These are phyloP conservation scores for Thalassiosira ordinaria DNA, from an alignment of 352 stramenopile genomes.

Conservation along the genomic window DNA sequence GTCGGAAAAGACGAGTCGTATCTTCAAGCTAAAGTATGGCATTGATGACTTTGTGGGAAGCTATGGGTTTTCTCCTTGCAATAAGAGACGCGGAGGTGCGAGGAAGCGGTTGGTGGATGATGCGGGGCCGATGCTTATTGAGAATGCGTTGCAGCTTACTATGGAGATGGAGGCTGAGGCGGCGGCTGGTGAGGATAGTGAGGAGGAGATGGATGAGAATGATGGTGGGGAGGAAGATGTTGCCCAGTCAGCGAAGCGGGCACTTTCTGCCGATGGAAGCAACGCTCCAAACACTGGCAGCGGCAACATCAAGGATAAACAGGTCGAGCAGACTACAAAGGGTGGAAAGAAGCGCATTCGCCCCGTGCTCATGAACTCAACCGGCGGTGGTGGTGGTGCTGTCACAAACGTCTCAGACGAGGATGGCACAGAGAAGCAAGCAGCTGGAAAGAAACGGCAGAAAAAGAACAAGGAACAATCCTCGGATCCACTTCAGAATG, in stretches of 20 bases:
- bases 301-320: slow-evolving; percentile 32
- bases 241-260: too few species aligned
- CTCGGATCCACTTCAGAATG: slow-evolving; percentile 61
- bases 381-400: slow-evolving; percentile 13
- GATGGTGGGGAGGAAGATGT: too few species aligned
- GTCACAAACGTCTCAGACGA: slow-evolving; percentile 22
- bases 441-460: slow-evolving; percentile 33
- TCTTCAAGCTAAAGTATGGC: slow-evolving; percentile 81
- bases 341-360: slow-evolving; percentile 70
- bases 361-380: slow-evolving; percentile 63
- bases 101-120: slow-evolving; percentile 60
- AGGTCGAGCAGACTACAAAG: slow-evolving; percentile 53
- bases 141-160: slow-evolving; percentile 80
- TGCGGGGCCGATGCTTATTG: slow-evolving; percentile 73
- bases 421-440: slow-evolving; percentile 20
- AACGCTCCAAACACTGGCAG: too few species aligned
- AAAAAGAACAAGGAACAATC: slow-evolving; percentile 42
- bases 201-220: too few species aligned
- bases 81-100: background rate
- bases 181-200: too few species aligned
- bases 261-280: too few species aligned
- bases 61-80: slow-evolving; percentile 23
- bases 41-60: slow-evolving; percentile 77
- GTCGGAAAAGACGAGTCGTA: slow-evolving; percentile 53
- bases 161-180: slow-evolving; percentile 64